phyloP scores from a whole-genome alignment of 768 basidiomycete genomes.

The Lentinus tigrinus region DNA sequence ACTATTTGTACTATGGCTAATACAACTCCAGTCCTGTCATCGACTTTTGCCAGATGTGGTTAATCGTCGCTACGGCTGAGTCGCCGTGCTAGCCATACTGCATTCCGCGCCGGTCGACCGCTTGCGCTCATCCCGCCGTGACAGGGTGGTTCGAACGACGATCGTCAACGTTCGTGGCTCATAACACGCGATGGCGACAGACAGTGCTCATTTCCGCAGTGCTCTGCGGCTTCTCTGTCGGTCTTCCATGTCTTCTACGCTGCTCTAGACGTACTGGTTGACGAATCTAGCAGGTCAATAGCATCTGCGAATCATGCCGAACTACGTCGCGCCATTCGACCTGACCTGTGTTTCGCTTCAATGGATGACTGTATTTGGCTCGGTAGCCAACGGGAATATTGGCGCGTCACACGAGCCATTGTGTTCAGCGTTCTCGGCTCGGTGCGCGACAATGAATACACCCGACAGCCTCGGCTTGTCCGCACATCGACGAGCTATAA shows the following conservation, averaged over 20 bases:
- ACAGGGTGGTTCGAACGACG: background rate
- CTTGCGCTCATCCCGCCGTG: too few relatives aligned
- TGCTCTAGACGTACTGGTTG: background rate
- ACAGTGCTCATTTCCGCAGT: background rate
- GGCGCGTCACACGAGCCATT: background rate
- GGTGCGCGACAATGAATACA: background rate
- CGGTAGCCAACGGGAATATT: conserved; percentile 9
- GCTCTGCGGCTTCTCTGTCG: background rate
- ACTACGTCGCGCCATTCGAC: background rate
- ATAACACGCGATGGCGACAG: background rate
- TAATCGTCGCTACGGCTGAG: too few relatives aligned
- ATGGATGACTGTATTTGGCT: background rate
- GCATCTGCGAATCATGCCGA: background rate
- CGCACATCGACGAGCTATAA: background rate
- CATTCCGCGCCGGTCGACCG: too few relatives aligned
- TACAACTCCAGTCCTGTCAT: too few relatives aligned
- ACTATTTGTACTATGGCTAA: too few relatives aligned
- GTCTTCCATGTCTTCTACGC: background rate
- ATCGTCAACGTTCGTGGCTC: background rate
- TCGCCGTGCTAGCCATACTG: too few relatives aligned
- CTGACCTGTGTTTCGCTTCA: conserved; percentile 1
- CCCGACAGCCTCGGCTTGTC: background rate
- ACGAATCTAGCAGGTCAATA: background rate
- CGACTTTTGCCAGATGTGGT: too few relatives aligned
- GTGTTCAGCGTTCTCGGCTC: background rate